Evolutionary conservation across 192 early-diverging fungal species (phyloP).

Genomic region (Coemansia sp.): DNA sequence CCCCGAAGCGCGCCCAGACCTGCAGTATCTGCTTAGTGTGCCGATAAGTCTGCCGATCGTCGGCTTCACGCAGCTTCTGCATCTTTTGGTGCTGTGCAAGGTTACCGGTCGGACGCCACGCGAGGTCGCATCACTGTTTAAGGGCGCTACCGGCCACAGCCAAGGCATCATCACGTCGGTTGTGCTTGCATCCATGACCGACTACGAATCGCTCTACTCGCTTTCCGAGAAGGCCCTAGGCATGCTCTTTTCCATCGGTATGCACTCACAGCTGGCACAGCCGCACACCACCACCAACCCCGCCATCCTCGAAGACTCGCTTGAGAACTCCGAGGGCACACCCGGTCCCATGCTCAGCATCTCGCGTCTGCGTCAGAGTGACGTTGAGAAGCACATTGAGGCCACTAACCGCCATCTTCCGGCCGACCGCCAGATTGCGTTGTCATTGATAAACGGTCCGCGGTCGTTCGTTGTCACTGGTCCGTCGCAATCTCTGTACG

Average conservation of each 20-base stretch:
- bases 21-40: constrained; percentile 75
- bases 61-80: constrained; percentile 85
- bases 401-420: constrained; percentile 86
- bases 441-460: constrained; percentile 90
- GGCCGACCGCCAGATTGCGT: constrained; percentile 76
- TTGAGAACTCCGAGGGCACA: constrained; percentile 85
- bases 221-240: constrained; percentile 86
- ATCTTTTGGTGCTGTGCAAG: constrained; percentile 83
- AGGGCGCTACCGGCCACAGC: constrained; percentile 84
- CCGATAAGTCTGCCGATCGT: constrained; percentile 85
- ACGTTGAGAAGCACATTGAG: constrained; percentile 83
- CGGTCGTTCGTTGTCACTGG: constrained; percentile 88
- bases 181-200: constrained; percentile 80
- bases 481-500: constrained; percentile 87
- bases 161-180: constrained; percentile 93
- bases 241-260: constrained; percentile 86
- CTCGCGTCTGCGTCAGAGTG: constrained; percentile 75
- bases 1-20: constrained; percentile 75
- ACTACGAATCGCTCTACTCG: constrained; percentile 75
- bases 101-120: constrained; percentile 63
- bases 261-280: constrained; percentile 79
- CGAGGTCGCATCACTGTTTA: constrained; percentile 60
- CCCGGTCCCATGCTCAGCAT: constrained; percentile 92
- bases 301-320: constrained; percentile 85
- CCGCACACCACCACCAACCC: constrained; percentile 82